Evolutionary conservation across 106 monocot genomes (phyloP), one percentile per base, ranked within the genome.

Genomic region (Dioscorea zingiberensis): DNA sequence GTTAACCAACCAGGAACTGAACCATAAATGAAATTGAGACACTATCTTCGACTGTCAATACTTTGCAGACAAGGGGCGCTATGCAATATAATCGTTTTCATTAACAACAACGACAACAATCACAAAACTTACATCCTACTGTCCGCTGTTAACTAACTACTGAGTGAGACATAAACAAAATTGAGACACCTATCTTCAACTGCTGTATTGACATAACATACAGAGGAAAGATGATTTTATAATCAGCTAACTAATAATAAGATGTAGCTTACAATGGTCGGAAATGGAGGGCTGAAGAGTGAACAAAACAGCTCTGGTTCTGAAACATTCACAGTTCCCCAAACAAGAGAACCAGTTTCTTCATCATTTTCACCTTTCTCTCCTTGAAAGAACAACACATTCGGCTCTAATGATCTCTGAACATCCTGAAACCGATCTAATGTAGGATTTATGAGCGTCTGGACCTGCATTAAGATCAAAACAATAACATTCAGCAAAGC

Each of bases 341-440:
- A 93, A 23, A 80, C 63, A 62, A 98, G 70, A 12, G 79, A 75
- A 10, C 93, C 98, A 58, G 93, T 89, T 51, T 84, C 84, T 63
- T 78, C 85, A 54, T 77, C 86, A 54, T 80, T 77, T 56, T 89
- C 88, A 55, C 71, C 64, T 45, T 74, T 76, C 68, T 98, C 87
- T 18, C 89, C 98, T 66, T 87, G 92, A 64, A 98, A 68, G 67
- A 84, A 98, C 63, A 98, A 29, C 15, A 98, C 71, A 74, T 68
- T 89, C 12, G 93, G 93, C 38, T 77, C 65, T 12, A 83, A 29
- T 7, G 70, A 58, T 30, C 53, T 82, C 60, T 72, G 84, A 32
- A 74, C 82, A 44, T 93, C 86, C 47, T 65, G 53, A 58, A 89
- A 98, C 57, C 70, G 71, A 66, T 93, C 98, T 10, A 81, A 25